These are phyloP conservation scores for Bipolaris sorokiniana DNA, from an alignment of 2,329 filamentous ascomycete species.

Conservation along the genomic window DNA sequence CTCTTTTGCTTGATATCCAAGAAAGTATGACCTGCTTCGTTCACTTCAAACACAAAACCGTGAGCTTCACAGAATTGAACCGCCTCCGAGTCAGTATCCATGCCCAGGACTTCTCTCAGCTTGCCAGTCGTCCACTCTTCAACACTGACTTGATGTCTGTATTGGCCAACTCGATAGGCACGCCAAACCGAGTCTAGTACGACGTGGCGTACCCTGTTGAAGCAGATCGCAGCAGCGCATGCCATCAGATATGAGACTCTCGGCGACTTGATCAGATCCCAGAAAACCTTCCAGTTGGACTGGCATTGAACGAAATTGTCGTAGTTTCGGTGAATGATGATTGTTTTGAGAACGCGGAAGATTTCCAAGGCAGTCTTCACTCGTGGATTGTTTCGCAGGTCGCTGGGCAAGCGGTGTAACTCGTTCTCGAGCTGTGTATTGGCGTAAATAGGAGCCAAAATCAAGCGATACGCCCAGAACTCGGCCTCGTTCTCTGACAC, in stretches of 20 bases:
- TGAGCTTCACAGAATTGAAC: slow-evolving; percentile 61
- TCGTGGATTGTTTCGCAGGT: slow-evolving; percentile 58
- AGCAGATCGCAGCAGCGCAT: slow-evolving; percentile 68
- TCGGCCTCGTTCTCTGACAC: slow-evolving; percentile 66
- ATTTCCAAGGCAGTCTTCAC: slow-evolving; percentile 64
- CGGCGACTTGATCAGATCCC: slow-evolving; percentile 61
- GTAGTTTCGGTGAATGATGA: slow-evolving; percentile 56
- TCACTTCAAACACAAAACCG: slow-evolving; percentile 58
- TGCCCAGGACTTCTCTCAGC: slow-evolving; percentile 59
- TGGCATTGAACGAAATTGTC: slow-evolving; percentile 61
- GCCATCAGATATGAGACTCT: slow-evolving; percentile 67
- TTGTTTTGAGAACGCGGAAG: slow-evolving; percentile 62
- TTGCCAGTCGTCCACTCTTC: slow-evolving; percentile 63
- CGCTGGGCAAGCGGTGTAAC: slow-evolving; percentile 61
- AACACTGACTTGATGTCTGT: slow-evolving; percentile 45
- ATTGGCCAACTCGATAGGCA: slow-evolving; percentile 60
- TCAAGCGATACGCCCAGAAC: slow-evolving; percentile 67
- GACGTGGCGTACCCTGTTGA: slow-evolving; percentile 63
- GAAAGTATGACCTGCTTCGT: slow-evolving; percentile 55
- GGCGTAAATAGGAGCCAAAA: slow-evolving; percentile 54
- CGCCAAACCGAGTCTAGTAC: slow-evolving; percentile 63
- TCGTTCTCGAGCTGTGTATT: slow-evolving; percentile 60
- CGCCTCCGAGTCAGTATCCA: slow-evolving; percentile 63
- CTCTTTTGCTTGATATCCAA: slow-evolving; percentile 60
- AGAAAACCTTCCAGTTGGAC: slow-evolving; percentile 65